Evolutionary conservation across 1,139 yeast species (phyloP), one percentile per base, ranked within the genome.

Genomic region (Debaryomyces sp.): DNA sequence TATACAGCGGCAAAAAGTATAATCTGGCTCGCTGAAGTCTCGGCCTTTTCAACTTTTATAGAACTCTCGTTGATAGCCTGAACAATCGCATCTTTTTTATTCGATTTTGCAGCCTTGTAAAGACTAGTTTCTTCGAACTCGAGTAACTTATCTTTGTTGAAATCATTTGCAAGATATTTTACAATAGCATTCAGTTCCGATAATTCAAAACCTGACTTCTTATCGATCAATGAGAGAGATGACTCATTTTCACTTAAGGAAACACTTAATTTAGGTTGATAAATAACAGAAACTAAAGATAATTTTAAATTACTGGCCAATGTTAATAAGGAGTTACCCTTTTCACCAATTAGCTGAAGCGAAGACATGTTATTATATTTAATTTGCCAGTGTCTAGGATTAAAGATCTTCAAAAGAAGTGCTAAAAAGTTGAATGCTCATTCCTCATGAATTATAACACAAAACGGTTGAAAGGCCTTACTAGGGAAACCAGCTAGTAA

Each of bases 101-200:
- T 61, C 3, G 70, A 52, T 47, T 70, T 70, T 38, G 67, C 53
- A 40, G 71, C 73, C 15, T 59, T 45, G 52, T 68, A 77, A 57
- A 63, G 59, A 55, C 34, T 61, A 48, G 59, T 63, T 62, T 66
- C 81, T 65, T 63, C 81, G 32, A 56, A 55, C 8, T 49, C 44
- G 30, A 67, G 52, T 23, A 64, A 58, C 2, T 55, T 50, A 46
- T 67, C 54, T 52, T 52, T 61, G 6, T 62, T 55, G 52, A 78
- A 84, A 55, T 79, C 82, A 21, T 75, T 68, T 43, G 82, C 71
- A 51, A 87, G 72, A 61, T 81, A 89, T 65, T 86, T 83, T 50
- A 89, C 91, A 51, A 91, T 87, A 22, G 97, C 89, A 64, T 91
- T 89, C 30, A 95, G 80, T 66, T 90, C 96, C 52, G 80, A 71